phyloP scores from a whole-genome alignment of 73 alveolate genomes.

The Effrenium voratum region DNA sequence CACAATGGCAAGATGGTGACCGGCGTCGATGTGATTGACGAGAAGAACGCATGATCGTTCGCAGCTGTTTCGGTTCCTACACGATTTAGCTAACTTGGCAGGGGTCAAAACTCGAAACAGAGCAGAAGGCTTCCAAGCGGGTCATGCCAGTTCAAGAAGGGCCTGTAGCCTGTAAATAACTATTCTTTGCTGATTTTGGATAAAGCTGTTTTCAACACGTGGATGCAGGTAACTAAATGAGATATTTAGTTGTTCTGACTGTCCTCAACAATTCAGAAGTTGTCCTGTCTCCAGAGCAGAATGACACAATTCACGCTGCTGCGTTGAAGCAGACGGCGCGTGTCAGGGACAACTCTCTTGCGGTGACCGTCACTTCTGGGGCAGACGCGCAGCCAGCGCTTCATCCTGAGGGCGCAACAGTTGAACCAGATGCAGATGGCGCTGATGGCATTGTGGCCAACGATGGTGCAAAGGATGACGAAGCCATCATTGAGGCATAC shows the following conservation, averaged over 20 bases:
- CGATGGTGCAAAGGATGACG: not conserved
- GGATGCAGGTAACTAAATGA: not conserved
- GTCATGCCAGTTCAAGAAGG: not conserved
- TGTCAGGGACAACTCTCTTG: not conserved
- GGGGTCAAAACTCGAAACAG: not conserved
- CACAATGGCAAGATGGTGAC: not conserved
- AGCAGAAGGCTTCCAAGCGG: too few species aligned
- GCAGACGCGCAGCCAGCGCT: too few species aligned
- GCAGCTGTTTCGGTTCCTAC: not conserved
- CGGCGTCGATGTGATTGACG: conserved; percentile 6
- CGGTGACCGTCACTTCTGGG: not conserved
- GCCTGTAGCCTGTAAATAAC: too few species aligned
- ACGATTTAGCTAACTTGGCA: not conserved
- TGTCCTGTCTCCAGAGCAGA: not conserved
- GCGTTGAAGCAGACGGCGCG: not conserved
- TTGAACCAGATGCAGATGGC: too few species aligned
- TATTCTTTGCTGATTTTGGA: not conserved
- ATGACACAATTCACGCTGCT: not conserved
- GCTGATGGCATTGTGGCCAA: not conserved
- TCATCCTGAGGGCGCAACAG: not conserved
- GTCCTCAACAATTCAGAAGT: not conserved
- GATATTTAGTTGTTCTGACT: not conserved
- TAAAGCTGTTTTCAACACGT: too few species aligned
- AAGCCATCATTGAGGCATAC: not conserved
- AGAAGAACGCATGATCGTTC: not conserved